A percentile compares a stretch with the other conserved stretches of the same genome.
Evolutionary conservation across 1,284 basidiomycete genomes (phyloP).

Genomic region (Malassezia sympodialis): DNA sequence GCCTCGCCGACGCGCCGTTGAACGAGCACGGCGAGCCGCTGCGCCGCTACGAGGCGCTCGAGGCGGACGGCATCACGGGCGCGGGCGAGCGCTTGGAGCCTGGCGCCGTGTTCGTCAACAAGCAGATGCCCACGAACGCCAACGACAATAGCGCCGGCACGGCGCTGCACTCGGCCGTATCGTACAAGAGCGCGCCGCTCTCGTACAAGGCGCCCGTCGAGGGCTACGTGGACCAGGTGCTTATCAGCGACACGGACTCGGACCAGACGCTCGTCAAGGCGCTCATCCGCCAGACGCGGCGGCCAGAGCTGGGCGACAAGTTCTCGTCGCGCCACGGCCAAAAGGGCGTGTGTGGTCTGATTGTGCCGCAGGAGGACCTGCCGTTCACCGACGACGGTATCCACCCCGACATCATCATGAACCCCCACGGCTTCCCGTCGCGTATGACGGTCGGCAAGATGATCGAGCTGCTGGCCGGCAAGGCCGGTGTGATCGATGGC

Average conservation of each 20-base stretch:
- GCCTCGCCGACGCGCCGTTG: slow-evolving; percentile 78
- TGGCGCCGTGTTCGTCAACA: slow-evolving; percentile 90
- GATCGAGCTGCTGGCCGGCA: slow-evolving; percentile 91
- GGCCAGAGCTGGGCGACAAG: slow-evolving; percentile 95
- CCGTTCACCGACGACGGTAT: slow-evolving; percentile 98
- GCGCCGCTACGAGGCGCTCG: slow-evolving; percentile 80
- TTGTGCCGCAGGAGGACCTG: slow-evolving; percentile 98
- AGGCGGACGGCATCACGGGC: slow-evolving; percentile 82
- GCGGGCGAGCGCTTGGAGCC: slow-evolving; percentile 88
- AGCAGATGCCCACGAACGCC: slow-evolving; percentile 85
- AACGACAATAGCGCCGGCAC: slow-evolving; percentile 54
- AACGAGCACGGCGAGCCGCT: slow-evolving; percentile 64
- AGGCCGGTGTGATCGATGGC: slow-evolving; percentile 66
- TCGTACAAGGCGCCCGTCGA: slow-evolving; percentile 55
- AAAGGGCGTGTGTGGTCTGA: slow-evolving; percentile 96
- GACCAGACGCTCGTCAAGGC: slow-evolving; percentile 98
- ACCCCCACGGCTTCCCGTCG: slow-evolving; percentile 97
- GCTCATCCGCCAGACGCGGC: slow-evolving; percentile 88
- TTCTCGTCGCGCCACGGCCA: slow-evolving; percentile 97
- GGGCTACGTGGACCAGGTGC: slow-evolving; percentile 91
- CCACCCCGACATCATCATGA: slow-evolving; percentile 96
- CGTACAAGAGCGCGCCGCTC: slow-evolving; percentile 54
- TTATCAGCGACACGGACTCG: slow-evolving; percentile 80
- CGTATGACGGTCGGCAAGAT: slow-evolving; percentile 99
- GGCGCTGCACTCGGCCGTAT: slow-evolving; percentile 17